A percentile compares a stretch with the other conserved stretches of the same genome.
Conservation (phyloP, 371 early-diverging fungal species). For the Mucor piriformis region DNA sequence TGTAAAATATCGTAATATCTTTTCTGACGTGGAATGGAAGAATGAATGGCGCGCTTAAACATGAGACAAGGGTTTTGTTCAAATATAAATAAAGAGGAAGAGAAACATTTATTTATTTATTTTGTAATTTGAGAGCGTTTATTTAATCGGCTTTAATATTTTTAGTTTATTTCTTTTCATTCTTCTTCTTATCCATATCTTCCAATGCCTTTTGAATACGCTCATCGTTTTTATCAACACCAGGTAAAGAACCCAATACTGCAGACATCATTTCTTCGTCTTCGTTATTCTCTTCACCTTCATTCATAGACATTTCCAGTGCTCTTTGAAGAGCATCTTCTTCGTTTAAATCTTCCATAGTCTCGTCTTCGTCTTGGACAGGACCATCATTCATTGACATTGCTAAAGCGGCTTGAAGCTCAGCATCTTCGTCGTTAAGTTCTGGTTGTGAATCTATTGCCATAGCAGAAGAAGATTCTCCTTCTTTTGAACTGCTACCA, state of each 20-base stretch:
- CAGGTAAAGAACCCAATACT: conserved; percentile 80
- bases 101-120: not conserved
- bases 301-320: conserved; percentile 85
- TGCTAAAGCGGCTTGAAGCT: conserved; percentile 63
- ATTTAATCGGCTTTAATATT: not conserved
- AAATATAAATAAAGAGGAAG: not conserved
- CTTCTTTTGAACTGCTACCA: conserved; percentile 27
- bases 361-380: conserved; percentile 54
- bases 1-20: conserved; percentile 65
- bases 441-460: conserved; percentile 43
- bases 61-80: not conserved
- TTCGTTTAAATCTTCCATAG: conserved; percentile 80
- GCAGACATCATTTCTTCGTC: conserved; percentile 62
- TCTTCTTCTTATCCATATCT: conserved; percentile 56
- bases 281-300: conserved; percentile 39
- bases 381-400: conserved; percentile 64
- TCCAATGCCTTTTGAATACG: conserved; percentile 75
- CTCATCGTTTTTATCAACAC: conserved; percentile 90
- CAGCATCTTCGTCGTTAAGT: conserved; percentile 50
- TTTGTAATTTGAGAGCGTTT: not conserved
- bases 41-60: conserved; percentile 30
- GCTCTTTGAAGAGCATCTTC: conserved; percentile 90
- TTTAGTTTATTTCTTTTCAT: conserved; percentile 40
- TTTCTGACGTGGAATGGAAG: conserved; percentile 12
- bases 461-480: conserved; percentile 50